phyloP scores from a whole-genome alignment of 495 filamentous ascomycete genomes.

The Lophium mytilinum region DNA sequence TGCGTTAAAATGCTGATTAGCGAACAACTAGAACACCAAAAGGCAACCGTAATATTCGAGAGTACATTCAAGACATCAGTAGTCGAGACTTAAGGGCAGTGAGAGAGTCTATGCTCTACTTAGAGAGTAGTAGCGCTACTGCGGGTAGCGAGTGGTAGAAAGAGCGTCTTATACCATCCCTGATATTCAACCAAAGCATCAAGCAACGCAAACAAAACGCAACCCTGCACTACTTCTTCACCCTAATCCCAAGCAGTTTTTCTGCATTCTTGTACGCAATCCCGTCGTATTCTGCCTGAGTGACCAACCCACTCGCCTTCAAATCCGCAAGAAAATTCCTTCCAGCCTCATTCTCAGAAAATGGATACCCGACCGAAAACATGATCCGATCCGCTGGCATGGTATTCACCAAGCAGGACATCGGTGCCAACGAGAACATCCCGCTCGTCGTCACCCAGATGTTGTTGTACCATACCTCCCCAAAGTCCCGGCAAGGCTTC shows the following conservation, averaged over 20 bases:
- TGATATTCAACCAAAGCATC: too few relatives aligned
- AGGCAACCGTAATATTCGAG: too few relatives aligned
- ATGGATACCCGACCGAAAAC: slow-evolving; percentile 56
- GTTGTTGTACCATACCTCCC: slow-evolving; percentile 39
- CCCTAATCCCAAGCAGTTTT: slow-evolving; percentile 40
- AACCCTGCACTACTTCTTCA: neutral
- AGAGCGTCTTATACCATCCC: too few relatives aligned
- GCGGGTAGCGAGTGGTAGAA: too few relatives aligned
- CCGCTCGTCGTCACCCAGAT: slow-evolving; percentile 36
- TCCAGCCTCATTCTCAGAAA: slow-evolving; percentile 39
- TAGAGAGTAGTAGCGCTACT: too few relatives aligned
- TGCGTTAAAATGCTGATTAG: too few relatives aligned
- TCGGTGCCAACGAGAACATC: slow-evolving; percentile 33
- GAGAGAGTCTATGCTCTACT: too few relatives aligned
- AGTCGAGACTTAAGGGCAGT: too few relatives aligned
- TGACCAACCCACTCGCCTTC: slow-evolving; percentile 44
- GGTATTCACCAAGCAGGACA: slow-evolving; percentile 38
- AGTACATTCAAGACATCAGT: too few relatives aligned
- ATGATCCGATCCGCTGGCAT: slow-evolving; percentile 43
- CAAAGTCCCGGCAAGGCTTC: slow-evolving; percentile 23
- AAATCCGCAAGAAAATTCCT: slow-evolving; percentile 43
- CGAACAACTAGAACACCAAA: too few relatives aligned
- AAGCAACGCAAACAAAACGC: too few relatives aligned
- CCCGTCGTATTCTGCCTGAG: slow-evolving; percentile 41
- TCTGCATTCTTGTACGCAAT: slow-evolving; percentile 52